Conservation (phyloP, 192 early-diverging fungal species). For the Gaertneriomyces sp. region DNA sequence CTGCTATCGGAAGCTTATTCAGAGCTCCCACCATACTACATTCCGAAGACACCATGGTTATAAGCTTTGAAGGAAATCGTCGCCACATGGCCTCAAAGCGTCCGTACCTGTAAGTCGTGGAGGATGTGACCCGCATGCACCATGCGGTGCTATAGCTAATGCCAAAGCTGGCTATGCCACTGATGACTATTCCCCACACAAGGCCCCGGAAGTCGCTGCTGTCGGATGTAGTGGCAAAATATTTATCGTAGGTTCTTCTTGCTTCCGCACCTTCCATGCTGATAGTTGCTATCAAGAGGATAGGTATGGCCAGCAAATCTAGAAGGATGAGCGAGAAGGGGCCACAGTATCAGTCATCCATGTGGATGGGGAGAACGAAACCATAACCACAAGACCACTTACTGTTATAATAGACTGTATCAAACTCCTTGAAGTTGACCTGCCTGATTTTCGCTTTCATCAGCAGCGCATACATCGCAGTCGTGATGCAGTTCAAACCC, state of each 20-base stretch:
- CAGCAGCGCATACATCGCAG: constrained; percentile 81
- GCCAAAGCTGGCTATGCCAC: constrained; percentile 79
- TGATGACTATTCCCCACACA: constrained; percentile 68
- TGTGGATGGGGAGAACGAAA: not conserved
- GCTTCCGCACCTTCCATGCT: constrained; percentile 33
- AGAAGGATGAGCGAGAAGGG: not conserved
- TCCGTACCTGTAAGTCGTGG: constrained; percentile 53
- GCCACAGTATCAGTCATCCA: not conserved
- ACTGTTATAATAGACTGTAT: constrained; percentile 97
- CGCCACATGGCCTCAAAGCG: no score
- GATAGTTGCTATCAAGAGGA: constrained; percentile 42
- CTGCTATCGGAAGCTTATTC: constrained; percentile 95
- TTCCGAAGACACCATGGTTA: not conserved
- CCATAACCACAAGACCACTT: not conserved
- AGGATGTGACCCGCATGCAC: constrained; percentile 68
- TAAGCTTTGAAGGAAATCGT: not conserved
- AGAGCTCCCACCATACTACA: constrained; percentile 91
- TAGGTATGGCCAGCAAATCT: constrained; percentile 78
- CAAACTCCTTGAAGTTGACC: constrained; percentile 94
- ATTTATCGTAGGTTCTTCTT: constrained; percentile 28
- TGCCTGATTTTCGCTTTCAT: constrained; percentile 88
- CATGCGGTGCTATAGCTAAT: constrained; percentile 84
- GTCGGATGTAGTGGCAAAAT: constrained; percentile 32
- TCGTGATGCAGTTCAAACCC: constrained; percentile 84
- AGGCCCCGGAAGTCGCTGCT: constrained; percentile 35